Percentiles rank a stretch among this genome's conserved stretches.
Conservation (phyloP, 805 yeast genomes). For the Candida easanensis region DNA sequence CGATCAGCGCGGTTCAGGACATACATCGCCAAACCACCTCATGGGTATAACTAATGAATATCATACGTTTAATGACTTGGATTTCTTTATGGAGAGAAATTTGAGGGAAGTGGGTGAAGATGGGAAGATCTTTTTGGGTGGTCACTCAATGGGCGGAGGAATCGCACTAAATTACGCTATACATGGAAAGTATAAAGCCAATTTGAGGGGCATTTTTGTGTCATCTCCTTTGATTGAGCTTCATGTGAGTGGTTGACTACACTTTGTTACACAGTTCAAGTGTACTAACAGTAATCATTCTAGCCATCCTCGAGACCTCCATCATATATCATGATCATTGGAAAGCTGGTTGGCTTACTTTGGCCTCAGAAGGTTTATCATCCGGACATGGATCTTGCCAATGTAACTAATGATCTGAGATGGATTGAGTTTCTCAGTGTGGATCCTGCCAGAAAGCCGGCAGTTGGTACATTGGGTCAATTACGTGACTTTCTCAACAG, state of each 20-base stretch:
- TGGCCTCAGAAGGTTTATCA: too few relatives aligned
- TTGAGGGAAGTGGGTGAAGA: slow-evolving; percentile 32
- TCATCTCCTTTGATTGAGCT: slow-evolving; percentile 59
- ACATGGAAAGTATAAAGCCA: slow-evolving; percentile 46
- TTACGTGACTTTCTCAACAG: too few relatives aligned
- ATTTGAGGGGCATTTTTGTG: slow-evolving; percentile 45
- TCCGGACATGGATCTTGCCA: too few relatives aligned
- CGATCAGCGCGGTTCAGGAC: slow-evolving; percentile 77
- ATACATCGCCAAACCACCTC: slow-evolving; percentile 50
- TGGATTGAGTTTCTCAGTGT: too few relatives aligned
- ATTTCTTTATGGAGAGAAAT: slow-evolving; percentile 49
- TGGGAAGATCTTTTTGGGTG: slow-evolving; percentile 50
- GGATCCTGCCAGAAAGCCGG: too few relatives aligned
- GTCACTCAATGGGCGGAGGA: slow-evolving; percentile 85
- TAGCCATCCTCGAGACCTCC: too few relatives aligned
- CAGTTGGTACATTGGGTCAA: too few relatives aligned
- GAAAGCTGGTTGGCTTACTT: too few relatives aligned
- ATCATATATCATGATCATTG: too few relatives aligned
- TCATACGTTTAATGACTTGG: slow-evolving; percentile 56
- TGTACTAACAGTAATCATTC: too few relatives aligned
- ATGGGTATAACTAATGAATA: slow-evolving; percentile 57
- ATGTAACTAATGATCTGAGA: too few relatives aligned
- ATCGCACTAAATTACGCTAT: slow-evolving; percentile 61
- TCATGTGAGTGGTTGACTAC: slow-evolving; percentile 37
- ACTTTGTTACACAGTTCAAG: too few relatives aligned